A percentile compares a stretch with the other conserved stretches of the same genome.
These are phyloP conservation scores for Coniochaeta sp. DNA, from an alignment of 2,329 filamentous ascomycete species.

Conservation along the genomic window DNA sequence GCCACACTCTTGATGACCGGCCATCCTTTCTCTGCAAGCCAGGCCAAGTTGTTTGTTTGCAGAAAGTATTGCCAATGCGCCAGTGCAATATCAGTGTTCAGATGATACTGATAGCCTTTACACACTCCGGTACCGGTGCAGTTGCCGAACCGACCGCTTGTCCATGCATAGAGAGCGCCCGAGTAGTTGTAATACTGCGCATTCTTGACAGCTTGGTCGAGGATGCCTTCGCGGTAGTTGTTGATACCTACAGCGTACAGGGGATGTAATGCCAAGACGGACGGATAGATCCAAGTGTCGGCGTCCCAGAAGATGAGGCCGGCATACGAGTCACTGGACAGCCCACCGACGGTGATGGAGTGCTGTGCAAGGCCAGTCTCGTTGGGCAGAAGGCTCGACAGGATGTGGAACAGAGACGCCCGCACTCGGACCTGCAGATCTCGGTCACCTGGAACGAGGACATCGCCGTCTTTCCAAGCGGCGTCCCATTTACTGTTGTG, in stretches of 20 bases:
- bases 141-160: neutral
- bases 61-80: neutral
- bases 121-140: neutral
- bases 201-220: neutral
- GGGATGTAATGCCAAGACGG: neutral
- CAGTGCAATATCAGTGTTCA: neutral
- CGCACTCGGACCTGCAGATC: neutral
- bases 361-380: neutral
- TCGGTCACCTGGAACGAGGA: neutral
- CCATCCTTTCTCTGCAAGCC: neutral
- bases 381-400: neutral
- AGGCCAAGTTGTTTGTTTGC: neutral
- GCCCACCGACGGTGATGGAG: neutral
- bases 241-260: neutral
- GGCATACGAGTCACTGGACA: neutral
- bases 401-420: neutral
- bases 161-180: neutral
- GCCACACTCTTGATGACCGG: neutral
- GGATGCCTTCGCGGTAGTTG: neutral
- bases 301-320: neutral
- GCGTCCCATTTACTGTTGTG: neutral
- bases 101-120: neutral
- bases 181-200: neutral
- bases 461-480: neutral
- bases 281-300: neutral